A percentile compares a stretch with the other conserved stretches of the same genome.
Conservation (phyloP, 495 filamentous ascomycete species). For the Neurospora tetraspora region DNA sequence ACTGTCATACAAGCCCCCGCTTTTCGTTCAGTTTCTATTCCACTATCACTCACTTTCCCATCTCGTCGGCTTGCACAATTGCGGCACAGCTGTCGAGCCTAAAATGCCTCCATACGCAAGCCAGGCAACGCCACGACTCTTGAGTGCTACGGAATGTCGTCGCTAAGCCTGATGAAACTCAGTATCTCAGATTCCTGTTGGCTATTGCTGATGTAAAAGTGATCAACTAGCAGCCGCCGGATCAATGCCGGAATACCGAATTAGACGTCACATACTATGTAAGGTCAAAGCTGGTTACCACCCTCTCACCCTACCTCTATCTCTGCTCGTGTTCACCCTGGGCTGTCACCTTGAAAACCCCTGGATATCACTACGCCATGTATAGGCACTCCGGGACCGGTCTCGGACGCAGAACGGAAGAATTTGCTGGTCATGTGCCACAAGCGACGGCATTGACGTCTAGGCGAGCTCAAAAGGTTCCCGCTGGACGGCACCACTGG, state of each 20-base stretch:
- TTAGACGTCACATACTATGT: not conserved
- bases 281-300: not conserved
- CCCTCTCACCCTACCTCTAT: not conserved
- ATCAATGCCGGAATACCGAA: not conserved
- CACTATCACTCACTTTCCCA: not conserved
- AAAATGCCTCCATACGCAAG: not conserved
- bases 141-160: not conserved
- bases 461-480: not conserved
- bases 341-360: not conserved
- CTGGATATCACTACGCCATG: not conserved
- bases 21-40: not conserved
- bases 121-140: not conserved
- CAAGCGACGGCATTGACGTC: not conserved
- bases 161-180: not conserved
- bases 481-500: not conserved
- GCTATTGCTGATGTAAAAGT: not conserved
- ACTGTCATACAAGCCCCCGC: not conserved
- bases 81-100: not conserved
- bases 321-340: not conserved
- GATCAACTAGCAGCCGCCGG: not conserved
- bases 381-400: not conserved
- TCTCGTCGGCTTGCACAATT: not conserved
- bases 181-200: not conserved
- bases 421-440: conserved; percentile 2
- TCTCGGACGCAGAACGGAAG: not conserved